phyloP scores from a whole-genome alignment of 2,329 filamentous ascomycete genomes.

The Leptodontidium sp. region DNA sequence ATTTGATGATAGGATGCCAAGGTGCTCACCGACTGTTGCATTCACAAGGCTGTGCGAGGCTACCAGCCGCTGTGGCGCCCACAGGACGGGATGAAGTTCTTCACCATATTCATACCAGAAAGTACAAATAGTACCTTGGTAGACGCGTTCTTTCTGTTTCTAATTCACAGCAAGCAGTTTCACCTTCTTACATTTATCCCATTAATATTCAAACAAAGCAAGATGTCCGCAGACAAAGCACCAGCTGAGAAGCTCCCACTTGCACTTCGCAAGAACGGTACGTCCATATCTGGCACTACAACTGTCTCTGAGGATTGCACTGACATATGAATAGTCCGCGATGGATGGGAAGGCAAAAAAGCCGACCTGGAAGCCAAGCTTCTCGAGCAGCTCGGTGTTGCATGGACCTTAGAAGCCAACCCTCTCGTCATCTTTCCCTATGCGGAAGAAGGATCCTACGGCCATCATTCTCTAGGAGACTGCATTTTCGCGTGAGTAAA shows the following conservation, averaged over 20 bases:
- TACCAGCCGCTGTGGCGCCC: background rate
- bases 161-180: background rate
- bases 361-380: conserved; percentile 53
- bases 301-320: background rate
- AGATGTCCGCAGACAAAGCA: conserved; percentile 18
- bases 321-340: conserved; percentile 47
- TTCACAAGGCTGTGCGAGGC: conserved; percentile 2
- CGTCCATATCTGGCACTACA: conserved; percentile 30
- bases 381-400: conserved; percentile 54
- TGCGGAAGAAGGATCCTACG: conserved; percentile 47
- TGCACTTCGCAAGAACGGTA: conserved; percentile 60
- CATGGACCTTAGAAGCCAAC: conserved; percentile 60
- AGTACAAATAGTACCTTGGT: background rate
- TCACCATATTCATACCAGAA: background rate
- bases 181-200: background rate
- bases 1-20: background rate
- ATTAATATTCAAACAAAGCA: background rate
- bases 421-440: conserved; percentile 58
- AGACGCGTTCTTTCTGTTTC: background rate
- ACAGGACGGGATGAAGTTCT: background rate
- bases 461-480: conserved; percentile 52
- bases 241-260: conserved; percentile 57
- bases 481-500: conserved; percentile 53
- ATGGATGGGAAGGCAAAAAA: conserved; percentile 60
- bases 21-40: conserved; percentile 12